These are phyloP conservation scores for Hansenula sp. DNA, from an alignment of 1,139 yeast genomes.

Conservation along the genomic window DNA sequence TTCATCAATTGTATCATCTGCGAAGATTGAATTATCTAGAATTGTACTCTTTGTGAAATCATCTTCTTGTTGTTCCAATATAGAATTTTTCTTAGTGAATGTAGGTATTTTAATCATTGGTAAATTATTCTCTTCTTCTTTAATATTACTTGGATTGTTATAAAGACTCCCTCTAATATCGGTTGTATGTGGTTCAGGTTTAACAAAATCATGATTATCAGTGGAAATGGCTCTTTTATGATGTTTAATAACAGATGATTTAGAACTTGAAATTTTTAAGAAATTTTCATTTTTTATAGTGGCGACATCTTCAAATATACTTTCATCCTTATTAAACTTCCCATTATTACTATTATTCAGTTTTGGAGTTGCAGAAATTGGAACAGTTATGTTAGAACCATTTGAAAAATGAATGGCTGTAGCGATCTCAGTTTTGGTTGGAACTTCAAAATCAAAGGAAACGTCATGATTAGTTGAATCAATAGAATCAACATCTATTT, in stretches of 20 bases:
- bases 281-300: conserved; percentile 4
- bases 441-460: conserved; percentile 24
- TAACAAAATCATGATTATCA: conserved; percentile 3
- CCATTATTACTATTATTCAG: not conserved
- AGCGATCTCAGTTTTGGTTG: conserved; percentile 34
- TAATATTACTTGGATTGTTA: conserved; percentile 17
- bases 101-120: conserved; percentile 13
- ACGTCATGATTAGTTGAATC: conserved; percentile 10
- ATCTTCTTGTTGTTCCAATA: conserved; percentile 6
- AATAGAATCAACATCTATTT: conserved; percentile 3
- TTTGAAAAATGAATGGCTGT: conserved; percentile 30
- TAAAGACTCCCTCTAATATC: conserved; percentile 21
- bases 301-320: conserved; percentile 19
- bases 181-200: conserved; percentile 5
- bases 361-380: conserved; percentile 8
- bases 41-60: conserved; percentile 15
- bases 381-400: conserved; percentile 22
- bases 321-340: conserved; percentile 11
- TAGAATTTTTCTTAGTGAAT: conserved; percentile 2
- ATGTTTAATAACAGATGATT: conserved; percentile 16
- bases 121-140: conserved; percentile 8
- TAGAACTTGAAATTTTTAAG: conserved; percentile 13
- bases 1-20: conserved; percentile 20
- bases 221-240: conserved; percentile 17
- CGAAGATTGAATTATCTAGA: conserved; percentile 19